phyloP scores from a whole-genome alignment of 169 alveolate species.

The Plasmodium falciparum region DNA sequence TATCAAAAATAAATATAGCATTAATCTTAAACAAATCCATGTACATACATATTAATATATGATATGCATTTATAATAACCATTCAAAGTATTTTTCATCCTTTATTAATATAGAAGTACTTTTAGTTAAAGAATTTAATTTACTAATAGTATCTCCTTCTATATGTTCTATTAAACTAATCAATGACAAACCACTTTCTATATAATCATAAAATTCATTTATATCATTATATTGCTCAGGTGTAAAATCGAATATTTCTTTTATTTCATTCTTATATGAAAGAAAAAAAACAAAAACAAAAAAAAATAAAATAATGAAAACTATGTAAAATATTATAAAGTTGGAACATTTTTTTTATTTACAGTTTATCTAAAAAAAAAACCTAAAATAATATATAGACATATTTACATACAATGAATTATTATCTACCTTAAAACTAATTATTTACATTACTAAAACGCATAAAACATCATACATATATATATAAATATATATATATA shows the following conservation, averaged over 20 bases:
- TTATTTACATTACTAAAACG: no score
- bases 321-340: not conserved
- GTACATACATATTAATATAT: not conserved
- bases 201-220: constrained; percentile 60
- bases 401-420: no score
- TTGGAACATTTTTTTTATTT: not conserved
- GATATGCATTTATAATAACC: constrained; percentile 18
- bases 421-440: not conserved
- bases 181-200: constrained; percentile 71
- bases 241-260: constrained; percentile 30
- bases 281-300: constrained; percentile 1
- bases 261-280: constrained; percentile 36
- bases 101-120: constrained; percentile 52
- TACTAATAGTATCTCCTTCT: constrained; percentile 35
- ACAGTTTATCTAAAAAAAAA: not conserved
- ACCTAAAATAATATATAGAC: not conserved
- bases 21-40: not conserved
- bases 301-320: not conserved
- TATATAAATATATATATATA: constrained; percentile 15
- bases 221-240: constrained; percentile 61
- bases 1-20: no score
- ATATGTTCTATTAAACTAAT: constrained; percentile 34
- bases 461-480: not conserved
- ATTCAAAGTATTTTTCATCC: constrained; percentile 64
- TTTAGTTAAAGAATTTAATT: constrained; percentile 37